Base-by-base conservation (phyloP, 352 stramenopile species). In the Phytophthora constricta region DNA sequence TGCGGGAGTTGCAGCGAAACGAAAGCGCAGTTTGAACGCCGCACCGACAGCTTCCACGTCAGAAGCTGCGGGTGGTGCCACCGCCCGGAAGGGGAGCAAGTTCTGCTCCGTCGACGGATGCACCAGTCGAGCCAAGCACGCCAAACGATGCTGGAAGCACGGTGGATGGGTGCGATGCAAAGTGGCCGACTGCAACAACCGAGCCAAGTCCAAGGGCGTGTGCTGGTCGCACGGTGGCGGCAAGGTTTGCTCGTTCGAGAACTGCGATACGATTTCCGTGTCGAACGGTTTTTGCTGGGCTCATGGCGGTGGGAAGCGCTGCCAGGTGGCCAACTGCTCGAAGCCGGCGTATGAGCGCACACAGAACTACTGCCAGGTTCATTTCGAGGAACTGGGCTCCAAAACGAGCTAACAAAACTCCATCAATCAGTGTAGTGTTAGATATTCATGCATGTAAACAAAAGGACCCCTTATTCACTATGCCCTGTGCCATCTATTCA, bases 171-270 rank as follows among this genome's bases (percentile, higher is more conserved):
- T 87, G 41, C 72, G 75, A 33, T 92, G 84, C 70, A 90, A 84
- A 47, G 64, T 86, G 17, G 7, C 69, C 7, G 80, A 84, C 20
- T 93, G 85, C 66, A 74, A 67, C 34, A 91, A 91, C 51, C 78
- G 80, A 22, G 80, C 80, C 67, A 89, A 89, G 80, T 86, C 76
- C 49, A 84, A 86, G 53, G 76, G 80, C 52, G 76, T 89, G 1
- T 89, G 80, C 60, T 89, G 80, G 80, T 86, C 78, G 42, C 80
- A 89, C 47, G 81, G 81, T 7, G 81, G 81, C 2, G 81, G 81
- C 52, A 90, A 74, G 20, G 69, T 68, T 52, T 90, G 81, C 49
- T 75, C 74, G 4, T 72, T 84, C 50, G 62, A 68, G 20, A 62
- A 58, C 19, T 90, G 81, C 48, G 68, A 80, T 25, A 90, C 78